Conservation (phyloP, 2,329 filamentous ascomycete species). For the Beauveria sp. region DNA sequence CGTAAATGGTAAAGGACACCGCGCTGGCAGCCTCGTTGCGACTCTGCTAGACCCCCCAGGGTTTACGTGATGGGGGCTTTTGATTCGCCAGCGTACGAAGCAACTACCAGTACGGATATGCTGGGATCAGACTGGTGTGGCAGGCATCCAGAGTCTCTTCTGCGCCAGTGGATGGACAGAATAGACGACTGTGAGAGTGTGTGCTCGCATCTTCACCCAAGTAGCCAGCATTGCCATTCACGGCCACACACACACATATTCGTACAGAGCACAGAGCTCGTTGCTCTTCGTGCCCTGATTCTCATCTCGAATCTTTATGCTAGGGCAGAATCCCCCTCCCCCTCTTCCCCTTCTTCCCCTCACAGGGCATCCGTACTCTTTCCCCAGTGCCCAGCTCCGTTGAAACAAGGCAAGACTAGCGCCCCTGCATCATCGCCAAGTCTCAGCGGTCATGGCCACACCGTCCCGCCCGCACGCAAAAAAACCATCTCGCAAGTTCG, state of each 20-base stretch:
- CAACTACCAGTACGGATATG: not conserved
- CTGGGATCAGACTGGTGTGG: not conserved
- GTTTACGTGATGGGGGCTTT: not conserved
- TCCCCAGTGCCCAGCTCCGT: not conserved
- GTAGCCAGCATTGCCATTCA: not conserved
- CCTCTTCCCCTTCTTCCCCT: not conserved
- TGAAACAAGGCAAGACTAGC: conserved; percentile 8
- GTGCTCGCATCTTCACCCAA: not conserved
- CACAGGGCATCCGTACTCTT: not conserved
- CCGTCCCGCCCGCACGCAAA: too few species aligned
- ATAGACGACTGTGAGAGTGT: not conserved
- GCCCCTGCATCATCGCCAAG: not conserved
- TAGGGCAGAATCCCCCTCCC: not conserved
- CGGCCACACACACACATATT: not conserved
- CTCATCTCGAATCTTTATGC: not conserved
- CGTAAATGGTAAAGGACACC: conserved; percentile 3
- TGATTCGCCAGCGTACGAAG: not conserved
- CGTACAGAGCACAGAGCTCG: not conserved
- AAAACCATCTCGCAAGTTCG: too few species aligned
- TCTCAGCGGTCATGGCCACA: not conserved
- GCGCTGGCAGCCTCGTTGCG: conserved; percentile 6
- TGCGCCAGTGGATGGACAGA: not conserved
- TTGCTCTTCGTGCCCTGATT: not conserved
- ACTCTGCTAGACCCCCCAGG: not conserved
- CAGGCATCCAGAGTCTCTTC: too few species aligned